Conservation (phyloP, 768 basidiomycete genomes). For the Leccinum aurantiacum region DNA sequence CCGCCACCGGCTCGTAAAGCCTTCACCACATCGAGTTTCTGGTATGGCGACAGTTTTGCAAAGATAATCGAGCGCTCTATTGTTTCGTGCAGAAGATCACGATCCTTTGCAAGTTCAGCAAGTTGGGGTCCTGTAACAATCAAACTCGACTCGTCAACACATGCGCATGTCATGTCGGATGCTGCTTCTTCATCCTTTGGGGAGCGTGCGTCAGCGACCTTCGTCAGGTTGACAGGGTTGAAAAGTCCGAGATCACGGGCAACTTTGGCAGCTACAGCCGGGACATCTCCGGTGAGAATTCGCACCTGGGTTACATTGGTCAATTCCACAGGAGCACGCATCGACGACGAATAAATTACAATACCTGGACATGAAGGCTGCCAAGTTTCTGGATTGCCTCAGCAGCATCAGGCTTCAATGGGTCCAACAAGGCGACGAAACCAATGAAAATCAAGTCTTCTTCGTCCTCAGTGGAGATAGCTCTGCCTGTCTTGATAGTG, state of each 20-base stretch:
- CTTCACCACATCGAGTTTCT: conserved; percentile 35
- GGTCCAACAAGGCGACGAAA: conserved; percentile 31
- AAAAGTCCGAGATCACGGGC: conserved; percentile 38
- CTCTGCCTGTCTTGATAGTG: conserved; percentile 14
- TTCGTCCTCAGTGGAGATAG: conserved; percentile 26
- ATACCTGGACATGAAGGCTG: conserved; percentile 32
- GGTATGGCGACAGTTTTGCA: conserved; percentile 34
- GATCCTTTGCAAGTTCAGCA: conserved; percentile 29
- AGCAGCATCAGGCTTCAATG: conserved; percentile 33
- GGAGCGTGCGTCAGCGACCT: not conserved
- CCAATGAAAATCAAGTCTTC: conserved; percentile 32
- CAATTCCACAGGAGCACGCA: conserved; percentile 5
- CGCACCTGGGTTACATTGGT: conserved; percentile 24
- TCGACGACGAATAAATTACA: not conserved
- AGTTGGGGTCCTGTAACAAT: conserved; percentile 33
- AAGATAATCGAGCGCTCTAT: conserved; percentile 34
- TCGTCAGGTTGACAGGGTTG: conserved; percentile 18
- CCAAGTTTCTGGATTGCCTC: conserved; percentile 31
- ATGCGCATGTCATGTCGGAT: not conserved
- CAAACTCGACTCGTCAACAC: conserved; percentile 23
- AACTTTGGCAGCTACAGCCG: conserved; percentile 38
- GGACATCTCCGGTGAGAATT: conserved; percentile 37
- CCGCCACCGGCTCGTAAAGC: conserved; percentile 26
- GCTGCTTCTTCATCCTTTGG: conserved; percentile 31
- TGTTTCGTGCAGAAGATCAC: conserved; percentile 25